Conservation (phyloP, 108 stramenopile species). For the Seminavis robusta region DNA sequence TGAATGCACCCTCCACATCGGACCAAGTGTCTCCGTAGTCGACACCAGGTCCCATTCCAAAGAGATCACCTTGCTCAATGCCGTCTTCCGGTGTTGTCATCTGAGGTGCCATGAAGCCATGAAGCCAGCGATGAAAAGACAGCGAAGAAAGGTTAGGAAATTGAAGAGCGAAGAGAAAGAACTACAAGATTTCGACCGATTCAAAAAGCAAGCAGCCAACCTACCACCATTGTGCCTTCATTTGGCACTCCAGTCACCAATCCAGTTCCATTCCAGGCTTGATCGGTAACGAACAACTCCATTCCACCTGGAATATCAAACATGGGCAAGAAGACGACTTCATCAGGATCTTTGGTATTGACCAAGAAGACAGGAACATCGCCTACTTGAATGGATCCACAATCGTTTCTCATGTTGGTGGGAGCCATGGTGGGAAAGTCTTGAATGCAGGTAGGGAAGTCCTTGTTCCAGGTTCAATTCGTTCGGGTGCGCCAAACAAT, state of each 20-base stretch:
- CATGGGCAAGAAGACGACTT: slow-evolving; percentile 35
- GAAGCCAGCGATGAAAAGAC: not conserved
- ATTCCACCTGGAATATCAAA: slow-evolving; percentile 35
- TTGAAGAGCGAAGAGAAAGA: not conserved
- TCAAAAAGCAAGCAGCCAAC: not conserved
- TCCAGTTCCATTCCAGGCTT: slow-evolving; percentile 39
- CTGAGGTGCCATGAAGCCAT: not conserved
- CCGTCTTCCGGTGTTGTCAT: not conserved
- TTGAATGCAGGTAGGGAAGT: slow-evolving; percentile 24
- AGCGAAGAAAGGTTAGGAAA: not conserved
- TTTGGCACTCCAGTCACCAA: slow-evolving; percentile 18
- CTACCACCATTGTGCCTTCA: slow-evolving; percentile 39
- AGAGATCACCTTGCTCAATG: slow-evolving; percentile 1
- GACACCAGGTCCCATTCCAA: not conserved
- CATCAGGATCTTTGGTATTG: slow-evolving; percentile 28
- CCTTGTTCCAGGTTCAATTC: slow-evolving; percentile 13
- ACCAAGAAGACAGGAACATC: slow-evolving; percentile 28
- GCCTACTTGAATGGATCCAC: slow-evolving; percentile 17
- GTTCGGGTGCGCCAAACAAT: slow-evolving; percentile 6
- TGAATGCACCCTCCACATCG: too few species aligned
- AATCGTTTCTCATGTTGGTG: slow-evolving; percentile 14
- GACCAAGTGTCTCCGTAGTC: not conserved
- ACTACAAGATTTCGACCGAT: not conserved
- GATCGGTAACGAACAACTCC: slow-evolving; percentile 47
- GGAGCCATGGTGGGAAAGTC: slow-evolving; percentile 19